Conservation (phyloP, 1,139 yeast genomes). For the Yamadazyma triangularis region DNA sequence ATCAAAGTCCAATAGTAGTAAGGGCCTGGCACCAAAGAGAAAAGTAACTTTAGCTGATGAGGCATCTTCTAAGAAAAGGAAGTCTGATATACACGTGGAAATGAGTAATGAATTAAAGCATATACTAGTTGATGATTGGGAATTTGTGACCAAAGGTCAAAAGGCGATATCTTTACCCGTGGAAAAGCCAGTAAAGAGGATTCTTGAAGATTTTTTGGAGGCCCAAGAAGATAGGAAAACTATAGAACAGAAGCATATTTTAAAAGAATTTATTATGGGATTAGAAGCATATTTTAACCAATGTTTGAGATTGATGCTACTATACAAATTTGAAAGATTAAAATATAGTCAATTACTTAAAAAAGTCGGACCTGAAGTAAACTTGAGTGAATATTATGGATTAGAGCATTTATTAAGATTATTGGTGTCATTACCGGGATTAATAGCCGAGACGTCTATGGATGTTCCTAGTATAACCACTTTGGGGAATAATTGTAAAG, state of each 20-base stretch:
- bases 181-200: conserved; percentile 43
- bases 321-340: conserved; percentile 80
- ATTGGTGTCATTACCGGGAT: conserved; percentile 73
- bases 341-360: conserved; percentile 61
- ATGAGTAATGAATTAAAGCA: conserved; percentile 68
- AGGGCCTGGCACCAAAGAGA: too few species aligned
- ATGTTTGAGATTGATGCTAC: conserved; percentile 63
- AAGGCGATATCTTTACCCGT: conserved; percentile 63
- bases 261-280: conserved; percentile 67
- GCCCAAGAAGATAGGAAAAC: conserved; percentile 25
- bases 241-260: conserved; percentile 42
- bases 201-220: conserved; percentile 45
- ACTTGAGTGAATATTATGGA: conserved; percentile 55
- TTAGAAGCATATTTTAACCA: conserved; percentile 73
- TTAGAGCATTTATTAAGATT: conserved; percentile 72
- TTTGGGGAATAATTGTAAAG: conserved; percentile 38
- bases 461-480: conserved; percentile 68
- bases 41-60: conserved; percentile 4
- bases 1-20: conserved; percentile 1
- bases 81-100: conserved; percentile 17
- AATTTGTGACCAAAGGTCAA: conserved; percentile 74
- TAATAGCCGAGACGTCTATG: conserved; percentile 75
- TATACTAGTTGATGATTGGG: conserved; percentile 89
- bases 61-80: conserved; percentile 10
- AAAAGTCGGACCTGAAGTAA: conserved; percentile 18